These are phyloP conservation scores for Colletotrichum somersetense DNA, from an alignment of 2,329 filamentous ascomycete genomes.

Conservation along the genomic window DNA sequence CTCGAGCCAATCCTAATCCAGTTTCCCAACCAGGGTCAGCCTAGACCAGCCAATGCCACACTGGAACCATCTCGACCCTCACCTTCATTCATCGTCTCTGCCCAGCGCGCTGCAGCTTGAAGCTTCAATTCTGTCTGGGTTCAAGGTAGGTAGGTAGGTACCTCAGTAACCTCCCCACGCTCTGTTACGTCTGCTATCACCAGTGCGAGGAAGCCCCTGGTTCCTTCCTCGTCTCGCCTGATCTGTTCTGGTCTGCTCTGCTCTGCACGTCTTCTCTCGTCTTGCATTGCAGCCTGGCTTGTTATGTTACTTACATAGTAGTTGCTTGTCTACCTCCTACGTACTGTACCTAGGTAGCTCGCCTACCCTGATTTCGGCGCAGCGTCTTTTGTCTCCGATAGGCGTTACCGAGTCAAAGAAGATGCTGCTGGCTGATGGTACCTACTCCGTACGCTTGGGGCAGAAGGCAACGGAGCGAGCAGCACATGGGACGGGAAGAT, in stretches of 20 bases:
- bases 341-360: not conserved
- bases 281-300: conserved; percentile 2
- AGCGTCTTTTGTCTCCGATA: not conserved
- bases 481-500: not conserved
- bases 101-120: conserved; percentile 7
- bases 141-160: not conserved
- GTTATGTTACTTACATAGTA: no score
- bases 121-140: conserved; percentile 6
- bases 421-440: not conserved
- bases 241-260: not conserved
- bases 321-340: no score
- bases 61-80: conserved; percentile 29
- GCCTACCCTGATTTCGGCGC: not conserved
- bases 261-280: conserved; percentile 23
- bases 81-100: not conserved
- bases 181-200: conserved; percentile 36
- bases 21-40: not conserved
- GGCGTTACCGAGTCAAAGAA: not conserved
- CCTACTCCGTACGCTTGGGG: not conserved
- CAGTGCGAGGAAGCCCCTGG: conserved; percentile 23
- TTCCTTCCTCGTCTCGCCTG: conserved; percentile 26
- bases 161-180: conserved; percentile 2
- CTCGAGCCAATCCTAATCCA: conserved; percentile 11
- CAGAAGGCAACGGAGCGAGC: conserved; percentile 3
- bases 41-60: conserved; percentile 25